phyloP scores from a whole-genome alignment of 495 filamentous ascomycete genomes.

The Podospora pseudopauciseta region DNA sequence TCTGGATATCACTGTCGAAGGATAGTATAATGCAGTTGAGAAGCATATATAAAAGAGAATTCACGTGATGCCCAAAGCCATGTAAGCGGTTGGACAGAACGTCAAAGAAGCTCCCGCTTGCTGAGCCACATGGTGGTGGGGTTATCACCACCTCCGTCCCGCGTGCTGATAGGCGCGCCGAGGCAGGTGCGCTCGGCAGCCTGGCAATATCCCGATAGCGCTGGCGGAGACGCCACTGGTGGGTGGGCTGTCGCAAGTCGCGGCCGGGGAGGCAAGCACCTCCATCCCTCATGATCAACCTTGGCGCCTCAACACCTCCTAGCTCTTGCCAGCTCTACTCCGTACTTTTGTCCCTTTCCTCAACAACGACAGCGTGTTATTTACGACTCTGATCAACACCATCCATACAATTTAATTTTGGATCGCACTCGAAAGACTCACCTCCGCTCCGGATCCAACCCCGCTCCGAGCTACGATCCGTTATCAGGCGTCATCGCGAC shows the following conservation, averaged over 20 bases:
- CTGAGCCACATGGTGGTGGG: neutral
- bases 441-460: neutral
- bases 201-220: neutral
- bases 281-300: neutral
- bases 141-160: neutral
- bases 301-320: neutral
- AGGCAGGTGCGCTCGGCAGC: neutral
- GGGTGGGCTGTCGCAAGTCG: neutral
- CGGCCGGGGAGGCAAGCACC: neutral
- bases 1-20: too few relatives aligned
- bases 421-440: neutral
- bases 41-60: neutral
- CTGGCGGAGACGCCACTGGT: neutral
- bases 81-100: neutral
- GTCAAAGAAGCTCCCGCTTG: neutral
- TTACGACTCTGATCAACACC: neutral
- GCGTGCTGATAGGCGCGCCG: neutral
- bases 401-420: neutral
- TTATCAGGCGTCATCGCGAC: constrained; percentile 7
- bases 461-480: neutral
- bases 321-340: neutral
- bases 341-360: neutral
- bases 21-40: too few relatives aligned
- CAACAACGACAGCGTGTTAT: neutral
- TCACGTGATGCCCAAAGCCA: neutral